A percentile compares a stretch with the other conserved stretches of the same genome.
Evolutionary conservation across 2,329 filamentous ascomycete genomes (phyloP).

Genomic region (Phialophora verrucosa): DNA sequence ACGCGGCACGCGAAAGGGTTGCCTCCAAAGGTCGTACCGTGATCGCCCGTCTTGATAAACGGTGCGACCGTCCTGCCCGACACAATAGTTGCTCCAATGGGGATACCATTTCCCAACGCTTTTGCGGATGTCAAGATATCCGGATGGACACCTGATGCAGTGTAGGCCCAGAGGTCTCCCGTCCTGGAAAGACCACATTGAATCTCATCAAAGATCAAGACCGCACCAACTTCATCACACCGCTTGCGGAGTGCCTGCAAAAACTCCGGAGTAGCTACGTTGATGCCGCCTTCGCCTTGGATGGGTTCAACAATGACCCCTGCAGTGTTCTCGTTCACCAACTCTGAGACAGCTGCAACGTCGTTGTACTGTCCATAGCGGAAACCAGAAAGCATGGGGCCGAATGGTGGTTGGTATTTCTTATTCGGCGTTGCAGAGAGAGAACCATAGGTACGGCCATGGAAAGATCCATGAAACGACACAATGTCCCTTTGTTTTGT

Average conservation of each 20-base stretch:
- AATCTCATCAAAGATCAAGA: constrained; percentile 95
- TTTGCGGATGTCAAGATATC: constrained; percentile 95
- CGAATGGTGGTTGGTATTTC: constrained; percentile 95
- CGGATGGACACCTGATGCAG: constrained; percentile 70
- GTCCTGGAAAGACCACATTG: constrained; percentile 91
- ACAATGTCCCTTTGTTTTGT: constrained; percentile 82
- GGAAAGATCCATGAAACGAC: constrained; percentile 90
- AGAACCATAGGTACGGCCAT: constrained; percentile 93
- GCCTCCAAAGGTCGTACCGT: constrained; percentile 92
- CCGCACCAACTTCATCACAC: constrained; percentile 83
- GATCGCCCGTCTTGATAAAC: constrained; percentile 76
- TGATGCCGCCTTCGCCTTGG: constrained; percentile 93
- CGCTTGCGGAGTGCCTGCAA: constrained; percentile 80
- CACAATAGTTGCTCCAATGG: constrained; percentile 81
- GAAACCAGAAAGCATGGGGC: constrained; percentile 95
- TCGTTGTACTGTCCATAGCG: constrained; percentile 87
- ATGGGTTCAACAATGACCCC: constrained; percentile 97
- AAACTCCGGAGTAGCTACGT: constrained; percentile 82
- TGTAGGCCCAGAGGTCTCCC: constrained; percentile 87
- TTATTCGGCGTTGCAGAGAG: constrained; percentile 96
- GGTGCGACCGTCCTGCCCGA: constrained; percentile 68
- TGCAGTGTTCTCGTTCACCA: constrained; percentile 85
- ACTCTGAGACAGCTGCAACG: constrained; percentile 68
- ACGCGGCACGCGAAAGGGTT: constrained; percentile 86
- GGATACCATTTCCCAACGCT: constrained; percentile 94